Conservation (phyloP, 441 rosid genomes). For the Mallotus japonicus region DNA sequence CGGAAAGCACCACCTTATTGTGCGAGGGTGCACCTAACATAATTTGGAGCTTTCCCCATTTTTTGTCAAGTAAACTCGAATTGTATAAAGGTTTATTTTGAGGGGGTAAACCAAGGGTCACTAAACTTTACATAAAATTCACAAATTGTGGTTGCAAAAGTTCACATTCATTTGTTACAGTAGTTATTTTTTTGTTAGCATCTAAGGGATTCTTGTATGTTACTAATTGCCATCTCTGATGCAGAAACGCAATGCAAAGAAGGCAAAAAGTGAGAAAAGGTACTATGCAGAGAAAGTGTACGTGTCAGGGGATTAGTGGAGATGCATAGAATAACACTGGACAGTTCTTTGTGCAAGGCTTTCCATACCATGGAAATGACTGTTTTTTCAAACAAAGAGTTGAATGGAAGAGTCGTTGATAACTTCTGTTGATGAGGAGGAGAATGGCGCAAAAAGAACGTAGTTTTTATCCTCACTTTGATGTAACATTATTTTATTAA, state of each 20-base stretch:
- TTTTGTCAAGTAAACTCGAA: neutral
- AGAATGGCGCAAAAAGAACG: neutral
- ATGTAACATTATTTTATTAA: neutral
- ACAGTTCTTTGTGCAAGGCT: constrained; percentile 21
- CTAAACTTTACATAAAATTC: too few relatives aligned
- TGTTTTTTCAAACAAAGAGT: neutral
- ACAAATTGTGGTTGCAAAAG: too few relatives aligned
- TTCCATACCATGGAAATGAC: constrained; percentile 20
- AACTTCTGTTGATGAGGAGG: neutral
- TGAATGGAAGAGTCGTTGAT: neutral
- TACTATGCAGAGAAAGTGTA: constrained; percentile 74
- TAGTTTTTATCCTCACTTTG: neutral
- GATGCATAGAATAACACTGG: neutral
- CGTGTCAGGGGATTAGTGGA: constrained; percentile 58
- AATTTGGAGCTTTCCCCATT: neutral
- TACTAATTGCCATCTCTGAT: neutral
- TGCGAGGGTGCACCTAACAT: neutral
- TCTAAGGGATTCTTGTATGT: neutral
- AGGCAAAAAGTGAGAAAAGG: constrained; percentile 70
- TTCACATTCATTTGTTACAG: too few relatives aligned
- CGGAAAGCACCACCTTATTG: neutral
- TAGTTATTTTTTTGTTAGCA: too few relatives aligned
- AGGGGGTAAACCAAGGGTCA: too few relatives aligned
- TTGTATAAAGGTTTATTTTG: too few relatives aligned
- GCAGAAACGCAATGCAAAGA: constrained; percentile 87